Evolutionary conservation across 805 yeast genomes (phyloP).

Genomic region (Tetrapisispora iriomotensis): DNA sequence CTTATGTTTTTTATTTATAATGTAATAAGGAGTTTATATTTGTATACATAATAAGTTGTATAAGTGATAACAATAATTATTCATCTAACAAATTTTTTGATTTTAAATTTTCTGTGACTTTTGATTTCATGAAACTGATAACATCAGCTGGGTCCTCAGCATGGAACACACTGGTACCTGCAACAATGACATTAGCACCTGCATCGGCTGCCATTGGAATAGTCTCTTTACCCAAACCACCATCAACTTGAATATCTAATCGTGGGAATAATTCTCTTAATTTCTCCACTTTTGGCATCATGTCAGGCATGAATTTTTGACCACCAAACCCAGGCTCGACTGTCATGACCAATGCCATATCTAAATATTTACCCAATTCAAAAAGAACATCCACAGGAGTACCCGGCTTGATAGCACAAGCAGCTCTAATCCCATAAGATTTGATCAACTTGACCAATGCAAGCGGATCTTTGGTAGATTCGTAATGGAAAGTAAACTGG

Average conservation of each 20-base stretch:
- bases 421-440: conserved; percentile 78
- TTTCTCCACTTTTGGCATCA: conserved; percentile 90
- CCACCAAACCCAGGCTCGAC: conserved; percentile 99
- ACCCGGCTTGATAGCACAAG: conserved; percentile 89
- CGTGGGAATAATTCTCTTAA: conserved; percentile 67
- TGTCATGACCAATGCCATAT: conserved; percentile 96
- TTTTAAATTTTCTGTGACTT: conserved; percentile 44
- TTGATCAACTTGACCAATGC: conserved; percentile 69
- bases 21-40: no score
- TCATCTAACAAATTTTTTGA: conserved; percentile 35
- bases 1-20: no score
- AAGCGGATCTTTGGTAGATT: conserved; percentile 73
- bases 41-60: no score
- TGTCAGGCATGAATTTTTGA: conserved; percentile 85
- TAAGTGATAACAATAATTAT: neutral
- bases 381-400: conserved; percentile 77
- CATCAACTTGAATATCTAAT: conserved; percentile 90
- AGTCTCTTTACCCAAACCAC: conserved; percentile 84
- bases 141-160: conserved; percentile 73
- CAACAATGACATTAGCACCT: conserved; percentile 96
- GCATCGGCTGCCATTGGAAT: conserved; percentile 86
- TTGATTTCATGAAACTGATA: conserved; percentile 54
- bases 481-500: conserved; percentile 93
- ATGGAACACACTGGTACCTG: conserved; percentile 89
- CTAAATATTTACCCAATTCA: conserved; percentile 66